phyloP scores from a whole-genome alignment of 371 early-diverging fungal genomes.

The Catenaria anguillulae region DNA sequence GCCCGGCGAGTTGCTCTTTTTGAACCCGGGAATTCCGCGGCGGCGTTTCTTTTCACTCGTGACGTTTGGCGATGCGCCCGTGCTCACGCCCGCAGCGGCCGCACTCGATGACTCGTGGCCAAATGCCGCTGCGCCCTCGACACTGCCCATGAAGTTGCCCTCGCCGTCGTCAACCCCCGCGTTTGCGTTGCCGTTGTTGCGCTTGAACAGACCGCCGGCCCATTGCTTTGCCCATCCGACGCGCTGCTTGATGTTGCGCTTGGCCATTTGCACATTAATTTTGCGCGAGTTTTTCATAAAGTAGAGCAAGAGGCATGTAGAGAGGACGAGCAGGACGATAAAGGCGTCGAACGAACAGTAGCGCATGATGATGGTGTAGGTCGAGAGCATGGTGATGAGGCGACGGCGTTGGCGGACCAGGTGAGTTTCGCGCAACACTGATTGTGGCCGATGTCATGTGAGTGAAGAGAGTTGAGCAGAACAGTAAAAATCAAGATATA shows the following conservation, averaged over 20 bases:
- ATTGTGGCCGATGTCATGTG: background rate
- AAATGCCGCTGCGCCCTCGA: too few species aligned
- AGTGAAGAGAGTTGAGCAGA: constrained; percentile 12
- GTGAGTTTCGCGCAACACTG: constrained; percentile 25
- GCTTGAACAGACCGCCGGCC: constrained; percentile 27
- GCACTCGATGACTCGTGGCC: too few species aligned
- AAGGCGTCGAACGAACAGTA: constrained; percentile 33
- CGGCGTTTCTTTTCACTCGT: too few species aligned
- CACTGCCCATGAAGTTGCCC: too few species aligned
- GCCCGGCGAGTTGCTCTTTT: too few species aligned
- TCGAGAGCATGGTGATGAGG: constrained; percentile 19
- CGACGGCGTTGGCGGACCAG: constrained; percentile 25
- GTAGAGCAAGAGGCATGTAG: constrained; percentile 28
- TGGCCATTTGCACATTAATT: constrained; percentile 34
- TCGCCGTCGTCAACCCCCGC: too few species aligned
- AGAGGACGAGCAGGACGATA: constrained; percentile 22
- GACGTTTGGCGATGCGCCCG: too few species aligned
- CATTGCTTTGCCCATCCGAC: constrained; percentile 34
- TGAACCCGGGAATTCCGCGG: too few species aligned
- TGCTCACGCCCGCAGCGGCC: too few species aligned
- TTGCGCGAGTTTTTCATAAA: constrained; percentile 33
- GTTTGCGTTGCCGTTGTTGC: background rate
- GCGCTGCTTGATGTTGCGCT: constrained; percentile 20
- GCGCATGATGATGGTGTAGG: constrained; percentile 23
- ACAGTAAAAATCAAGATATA: too few species aligned